Base-by-base conservation (phyloP, 108 stramenopile genomes). In the Cyclotella baltica region DNA sequence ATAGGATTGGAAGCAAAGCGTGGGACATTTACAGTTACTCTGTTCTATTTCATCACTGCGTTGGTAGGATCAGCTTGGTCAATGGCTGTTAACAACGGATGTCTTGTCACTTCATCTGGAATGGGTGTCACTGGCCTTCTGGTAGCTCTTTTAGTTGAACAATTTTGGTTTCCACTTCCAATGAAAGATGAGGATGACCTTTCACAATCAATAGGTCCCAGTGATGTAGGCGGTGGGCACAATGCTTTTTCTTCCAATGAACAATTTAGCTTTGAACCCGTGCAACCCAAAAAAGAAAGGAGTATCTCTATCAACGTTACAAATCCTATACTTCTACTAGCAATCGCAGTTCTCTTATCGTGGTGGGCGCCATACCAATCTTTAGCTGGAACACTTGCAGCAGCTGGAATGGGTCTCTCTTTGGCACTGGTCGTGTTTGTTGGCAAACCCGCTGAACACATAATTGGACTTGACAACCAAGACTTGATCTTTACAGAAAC, bases 51-150 rank as follows among this genome's bases (percentile, higher is more conserved):
- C 0, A 67, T 72, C 31, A 72, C 67, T 30, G 75, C 70, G 25
- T 38, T 73, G 34, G 50, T 72, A 43, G 81, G 81, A 52, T 56
- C 64, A 29, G 75, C 55, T 34, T 83, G 81, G 81, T 83, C 81
- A 22, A 72, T 76, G 36, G 70, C 65, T 25, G 1, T 72, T 20
- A 70, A 83, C 28, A 62, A 75, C 51, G 81, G 65, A 40, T 70
- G 71, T 38, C 75, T 83, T 43, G 62, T 76, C 31, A 83, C 81
- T 23, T 55, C 75, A 30, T 83, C 81, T 52, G 81, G 70, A 59
- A 83, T 83, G 81, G 81, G 81, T 48, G 70, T 76, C 13, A 37
- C 81, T 50, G 81, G 81, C 46, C 59, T 83, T 13, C 55, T 76
- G 64, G 70, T 51, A 35, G 81, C 70, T 37, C 47, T 47, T 50